Conservation (phyloP, 192 early-diverging fungal species). For the Kickxella alabastrina region DNA sequence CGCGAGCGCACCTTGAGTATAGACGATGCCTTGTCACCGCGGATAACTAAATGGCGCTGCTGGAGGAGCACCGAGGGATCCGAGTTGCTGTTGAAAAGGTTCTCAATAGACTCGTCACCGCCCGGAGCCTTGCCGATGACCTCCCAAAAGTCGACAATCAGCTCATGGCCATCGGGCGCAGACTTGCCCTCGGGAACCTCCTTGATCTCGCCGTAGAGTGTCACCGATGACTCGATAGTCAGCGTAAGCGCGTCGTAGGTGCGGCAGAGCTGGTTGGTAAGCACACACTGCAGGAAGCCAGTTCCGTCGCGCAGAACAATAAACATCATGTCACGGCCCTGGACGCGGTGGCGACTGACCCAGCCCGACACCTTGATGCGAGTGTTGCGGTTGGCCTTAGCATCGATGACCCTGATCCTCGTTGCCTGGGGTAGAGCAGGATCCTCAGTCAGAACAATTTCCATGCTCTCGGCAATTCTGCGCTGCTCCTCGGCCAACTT, state of each 20-base stretch:
- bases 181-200: slow-evolving; percentile 89
- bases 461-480: slow-evolving; percentile 80
- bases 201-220: slow-evolving; percentile 80
- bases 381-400: slow-evolving; percentile 60
- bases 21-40: slow-evolving; percentile 82
- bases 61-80: slow-evolving; percentile 84
- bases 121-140: slow-evolving; percentile 88
- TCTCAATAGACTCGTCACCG: slow-evolving; percentile 89
- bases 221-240: slow-evolving; percentile 89
- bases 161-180: slow-evolving; percentile 95
- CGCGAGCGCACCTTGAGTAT: slow-evolving; percentile 82
- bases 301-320: slow-evolving; percentile 90
- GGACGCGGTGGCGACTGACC: slow-evolving; percentile 92
- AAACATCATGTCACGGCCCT: slow-evolving; percentile 98
- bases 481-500: slow-evolving; percentile 68
- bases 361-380: slow-evolving; percentile 89
- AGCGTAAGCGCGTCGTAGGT: slow-evolving; percentile 91
- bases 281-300: slow-evolving; percentile 89
- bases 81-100: slow-evolving; percentile 85
- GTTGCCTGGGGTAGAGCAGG: slow-evolving; percentile 65
- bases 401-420: slow-evolving; percentile 76
- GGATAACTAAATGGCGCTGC: slow-evolving; percentile 95
- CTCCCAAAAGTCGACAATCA: slow-evolving; percentile 94
- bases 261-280: slow-evolving; percentile 88
- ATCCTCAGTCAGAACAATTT: slow-evolving; percentile 73